Base-by-base conservation (phyloP, 208 protist genomes). In the Leishmania braziliensis region DNA sequence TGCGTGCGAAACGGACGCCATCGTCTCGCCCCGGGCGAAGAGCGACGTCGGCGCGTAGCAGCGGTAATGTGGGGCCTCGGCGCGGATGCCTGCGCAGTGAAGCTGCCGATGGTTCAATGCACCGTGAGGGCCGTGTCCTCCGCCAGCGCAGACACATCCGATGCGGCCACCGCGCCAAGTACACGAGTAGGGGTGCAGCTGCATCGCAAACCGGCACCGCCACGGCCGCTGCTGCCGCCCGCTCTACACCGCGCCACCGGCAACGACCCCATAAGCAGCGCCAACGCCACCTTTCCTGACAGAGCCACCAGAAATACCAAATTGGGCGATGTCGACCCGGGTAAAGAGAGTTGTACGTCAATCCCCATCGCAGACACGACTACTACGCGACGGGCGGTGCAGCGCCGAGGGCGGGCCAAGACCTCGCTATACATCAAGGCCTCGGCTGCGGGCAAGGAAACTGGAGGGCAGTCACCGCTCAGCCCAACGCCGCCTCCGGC, bases 1-100 rank as follows among this genome's bases (percentile, higher is more conserved):
- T 76, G 69, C 68, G 50, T 78, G 43, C 71, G 62, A 33, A 78
- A 63, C 39, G 74, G 50, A 6, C 82, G 80, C 43, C 43, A 58
- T 33, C 82, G 73, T 39, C 69, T 88, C 18, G 84, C 63, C 53
- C 71, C 54, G n/a, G 80, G 68, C 23, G 85, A 83, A 77, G 73
- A 80, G 78, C 78, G 48, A 66, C 84, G 60, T 71, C 85, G 56
- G 56, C 88, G 78, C 43, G 83, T 86, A 48, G 80, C 83, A 70
- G 50, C 78, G n/a, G 85, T 95, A 14, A 93, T 84, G 58, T 95
- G 92, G 92, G 92, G 92, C 53, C 80, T 94, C 60, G 92, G 90
- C 16, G 89, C 86, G 4, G 84, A 83, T n/a, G 78, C 92, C 68
- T 80, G 82, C 9, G 72, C 85, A 29, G 66, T 95, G 5, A 78